Evolutionary conservation across 169 alveolate species (phyloP), one percentile per base, ranked within the genome.

Genomic region (Eimeria sp.): DNA sequence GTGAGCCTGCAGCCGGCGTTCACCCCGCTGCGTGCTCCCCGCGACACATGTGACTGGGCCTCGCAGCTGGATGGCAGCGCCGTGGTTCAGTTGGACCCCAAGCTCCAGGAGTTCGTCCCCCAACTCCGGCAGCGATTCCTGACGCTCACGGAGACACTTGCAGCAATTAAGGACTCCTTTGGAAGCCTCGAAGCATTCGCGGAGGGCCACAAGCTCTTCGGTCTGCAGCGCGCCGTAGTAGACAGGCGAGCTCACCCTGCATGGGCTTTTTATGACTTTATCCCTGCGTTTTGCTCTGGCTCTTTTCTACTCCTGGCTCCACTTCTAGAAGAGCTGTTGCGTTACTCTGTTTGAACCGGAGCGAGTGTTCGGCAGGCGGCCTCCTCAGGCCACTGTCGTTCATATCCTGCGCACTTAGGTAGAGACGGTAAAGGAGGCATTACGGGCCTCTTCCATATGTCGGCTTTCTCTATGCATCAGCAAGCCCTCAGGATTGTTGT

Each of bases 151-250:
- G 83, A 51, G 89, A 67, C 54, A 25, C 82, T 57, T 27, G 51
- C 67, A 2, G 86, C 78, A 30, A 30, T 94, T 27, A 54, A 57
- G 45, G 95, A 84, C 76, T 73, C 92, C 49, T 89, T 87, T 40
- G 97, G 96, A 6, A 82, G 95, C 45, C 88, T 96, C 73, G 94
- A 90, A 70, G 30, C 75, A 30, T 96, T 96, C 43, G 96, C 97
- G 18, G 75, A 45, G 87, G 97, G 97, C 34, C 86, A 94, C 95
- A 89, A 76, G 82, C 80, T 91, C 92, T 96, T 94, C 34, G 97
- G 97, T 89, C 80, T 91, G 70, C 92, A 63, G 63, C 94, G 97
- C 16, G 95, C 75, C 25, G 92, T 94, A 20, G 92, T 78, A 34
- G 86, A 58, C 67, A 82, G 91, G 91, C 47, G 51, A 57, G 86